Evolutionary conservation across 2,329 filamentous ascomycete species (phyloP).

Genomic region (Didymella glomerata): DNA sequence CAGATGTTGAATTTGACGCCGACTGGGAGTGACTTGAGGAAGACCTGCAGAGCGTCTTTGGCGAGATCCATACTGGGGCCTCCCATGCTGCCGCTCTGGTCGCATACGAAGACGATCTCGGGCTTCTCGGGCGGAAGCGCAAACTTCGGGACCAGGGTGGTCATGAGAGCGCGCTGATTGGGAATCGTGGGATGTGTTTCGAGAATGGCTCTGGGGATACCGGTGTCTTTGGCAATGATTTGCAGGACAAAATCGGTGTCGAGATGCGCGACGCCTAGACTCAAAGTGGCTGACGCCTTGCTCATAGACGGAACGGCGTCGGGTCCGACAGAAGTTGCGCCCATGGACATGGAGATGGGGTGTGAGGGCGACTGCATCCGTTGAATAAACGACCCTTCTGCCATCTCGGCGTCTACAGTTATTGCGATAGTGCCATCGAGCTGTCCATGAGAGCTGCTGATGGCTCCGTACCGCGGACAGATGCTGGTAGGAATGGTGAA

Average conservation of each 20-base stretch:
- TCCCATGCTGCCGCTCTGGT: conserved; percentile 74
- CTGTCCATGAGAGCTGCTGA: conserved; percentile 15
- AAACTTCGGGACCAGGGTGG: conserved; percentile 75
- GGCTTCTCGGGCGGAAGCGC: conserved; percentile 63
- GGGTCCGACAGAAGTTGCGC: conserved; percentile 61
- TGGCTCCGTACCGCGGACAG: conserved; percentile 69
- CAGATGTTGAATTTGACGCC: conserved; percentile 75
- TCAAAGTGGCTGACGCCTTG: conserved; percentile 69
- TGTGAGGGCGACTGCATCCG: conserved; percentile 73
- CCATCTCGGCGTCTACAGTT: conserved; percentile 67
- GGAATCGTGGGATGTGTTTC: conserved; percentile 70
- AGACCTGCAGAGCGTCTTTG: conserved; percentile 66
- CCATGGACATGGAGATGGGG: conserved; percentile 71
- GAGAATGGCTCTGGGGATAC: conserved; percentile 69
- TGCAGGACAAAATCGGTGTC: conserved; percentile 73
- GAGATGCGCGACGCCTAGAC: conserved; percentile 62
- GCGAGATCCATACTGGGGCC: conserved; percentile 62
- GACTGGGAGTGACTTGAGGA: conserved; percentile 71
- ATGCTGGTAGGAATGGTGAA: conserved; percentile 74
- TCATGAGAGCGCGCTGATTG: conserved; percentile 72
- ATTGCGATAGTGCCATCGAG: conserved; percentile 60
- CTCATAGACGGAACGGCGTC: conserved; percentile 62
- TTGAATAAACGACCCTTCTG: conserved; percentile 64
- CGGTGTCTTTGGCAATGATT: conserved; percentile 67
- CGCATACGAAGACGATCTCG: conserved; percentile 77